Base-by-base conservation (phyloP, 1,139 yeast species). In the Suhomyces coccinellae region DNA sequence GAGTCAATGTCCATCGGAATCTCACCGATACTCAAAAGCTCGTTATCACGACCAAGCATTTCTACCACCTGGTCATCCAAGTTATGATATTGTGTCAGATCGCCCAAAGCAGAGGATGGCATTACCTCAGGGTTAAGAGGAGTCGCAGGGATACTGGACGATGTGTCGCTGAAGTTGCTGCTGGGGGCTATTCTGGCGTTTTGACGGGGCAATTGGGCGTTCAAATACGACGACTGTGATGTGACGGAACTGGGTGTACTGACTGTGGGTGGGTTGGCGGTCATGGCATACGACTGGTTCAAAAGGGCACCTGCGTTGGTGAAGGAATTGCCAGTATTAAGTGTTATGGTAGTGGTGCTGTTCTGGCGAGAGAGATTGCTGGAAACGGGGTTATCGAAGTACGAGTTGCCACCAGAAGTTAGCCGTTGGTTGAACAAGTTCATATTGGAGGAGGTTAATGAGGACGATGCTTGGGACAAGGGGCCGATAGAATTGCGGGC, bases 371-470 rank as follows among this genome's bases (percentile, higher is more conserved):
- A 51, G 13, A 48, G 44, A 12, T 42, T 41, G 10, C 36, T 8
- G n/a, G 29, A 12, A 12, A 26, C 28, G 5, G 45, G 43, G 32
- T 45, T 55, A 41, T 70, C 75, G 50, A 70, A 69, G 50, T 61
- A 70, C 17, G 62, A 52, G 36, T 57, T 54, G 40, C 53, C 58
- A 15, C 56, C 49, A 16, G 31, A 40, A 14, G 52, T 40, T 37
- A 58, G 59, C 27, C 66, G 52, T 45, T 58, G 69, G 50, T 65
- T 67, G 38, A 65, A 55, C 7, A 65, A 48, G 40, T 56, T 62
- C 33, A 65, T 58, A 47, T 66, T 67, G 35, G 62, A 55, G 4
- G 65, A 59, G 6, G 71, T 66, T 13, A 64, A 52, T 13, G 69
- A 63, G 41, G 24, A 20, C 2, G 24, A 20, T 2, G 24, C 24